Evolutionary conservation across 148 eudicot species (phyloP).

Genomic region (Amaranthus hypochondriacus): DNA sequence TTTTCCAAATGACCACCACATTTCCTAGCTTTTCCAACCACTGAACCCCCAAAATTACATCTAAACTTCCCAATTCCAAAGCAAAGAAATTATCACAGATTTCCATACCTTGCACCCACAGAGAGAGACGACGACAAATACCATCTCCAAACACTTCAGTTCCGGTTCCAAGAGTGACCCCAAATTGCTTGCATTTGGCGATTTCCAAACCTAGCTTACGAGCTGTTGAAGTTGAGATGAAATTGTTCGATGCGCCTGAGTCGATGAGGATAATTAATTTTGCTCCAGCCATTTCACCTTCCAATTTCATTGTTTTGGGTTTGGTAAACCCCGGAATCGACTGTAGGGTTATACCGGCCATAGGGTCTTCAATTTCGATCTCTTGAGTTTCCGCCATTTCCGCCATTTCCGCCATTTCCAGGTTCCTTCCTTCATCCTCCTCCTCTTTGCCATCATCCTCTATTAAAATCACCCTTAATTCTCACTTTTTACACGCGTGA

Average conservation of each 20-base stretch:
- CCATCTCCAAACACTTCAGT: not conserved
- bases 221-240: not conserved
- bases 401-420: not conserved
- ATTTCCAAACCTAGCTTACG: not conserved
- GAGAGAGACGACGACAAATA: not conserved
- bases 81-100: not conserved
- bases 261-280: not conserved
- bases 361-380: too few relatives aligned
- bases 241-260: not conserved
- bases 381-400: not conserved
- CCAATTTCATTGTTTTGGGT: not conserved
- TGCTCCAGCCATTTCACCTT: not conserved
- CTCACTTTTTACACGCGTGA: not conserved
- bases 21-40: not conserved
- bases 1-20: not conserved
- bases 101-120: not conserved
- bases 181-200: not conserved
- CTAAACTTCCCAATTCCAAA: not conserved
- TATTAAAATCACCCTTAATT: not conserved
- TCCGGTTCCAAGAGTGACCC: not conserved
- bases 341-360: not conserved
- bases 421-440: too few relatives aligned
- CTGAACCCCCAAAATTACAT: not conserved
- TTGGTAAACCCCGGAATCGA: not conserved
- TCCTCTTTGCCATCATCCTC: not conserved